A percentile compares a stretch with the other conserved stretches of the same genome.
These are phyloP conservation scores for Cryphonectria parasitica DNA, from an alignment of 2,329 filamentous ascomycete species.

Conservation along the genomic window DNA sequence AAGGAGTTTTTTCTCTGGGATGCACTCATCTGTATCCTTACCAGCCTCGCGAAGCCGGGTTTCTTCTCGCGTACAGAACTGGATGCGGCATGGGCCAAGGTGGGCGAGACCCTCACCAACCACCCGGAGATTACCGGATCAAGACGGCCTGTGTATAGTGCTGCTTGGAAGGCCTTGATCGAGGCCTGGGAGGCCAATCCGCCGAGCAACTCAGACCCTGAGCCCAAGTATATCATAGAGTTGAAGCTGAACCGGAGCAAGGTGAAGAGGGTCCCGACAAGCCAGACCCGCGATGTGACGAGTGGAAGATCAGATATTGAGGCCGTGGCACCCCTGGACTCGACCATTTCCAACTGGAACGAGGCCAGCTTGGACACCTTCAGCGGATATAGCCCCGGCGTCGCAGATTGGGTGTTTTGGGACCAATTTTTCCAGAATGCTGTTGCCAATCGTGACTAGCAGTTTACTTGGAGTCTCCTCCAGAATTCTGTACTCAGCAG, in stretches of 20 bases:
- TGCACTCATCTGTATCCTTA: constrained; percentile 39
- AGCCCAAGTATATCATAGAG: constrained; percentile 35
- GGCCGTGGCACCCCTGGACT: background rate
- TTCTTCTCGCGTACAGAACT: constrained; percentile 31
- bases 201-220: constrained; percentile 17
- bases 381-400: constrained; percentile 30
- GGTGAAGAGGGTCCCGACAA: background rate
- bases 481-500: too few relatives aligned
- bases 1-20: constrained; percentile 41
- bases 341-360: background rate
- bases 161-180: constrained; percentile 38
- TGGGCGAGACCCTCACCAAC: constrained; percentile 36
- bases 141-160: constrained; percentile 36
- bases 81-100: constrained; percentile 33
- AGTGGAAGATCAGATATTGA: too few relatives aligned
- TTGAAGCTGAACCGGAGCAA: constrained; percentile 24
- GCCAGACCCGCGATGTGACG: background rate
- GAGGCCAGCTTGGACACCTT: background rate
- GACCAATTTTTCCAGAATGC: constrained; percentile 31
- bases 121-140: constrained; percentile 37
- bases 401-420: constrained; percentile 36
- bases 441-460: background rate
- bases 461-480: background rate
- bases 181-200: constrained; percentile 39
- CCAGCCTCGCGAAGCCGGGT: constrained; percentile 33